A percentile compares a stretch with the other conserved stretches of the same genome.
phyloP scores from a whole-genome alignment of 768 basidiomycete genomes.

The Gymnopilus dilepis region DNA sequence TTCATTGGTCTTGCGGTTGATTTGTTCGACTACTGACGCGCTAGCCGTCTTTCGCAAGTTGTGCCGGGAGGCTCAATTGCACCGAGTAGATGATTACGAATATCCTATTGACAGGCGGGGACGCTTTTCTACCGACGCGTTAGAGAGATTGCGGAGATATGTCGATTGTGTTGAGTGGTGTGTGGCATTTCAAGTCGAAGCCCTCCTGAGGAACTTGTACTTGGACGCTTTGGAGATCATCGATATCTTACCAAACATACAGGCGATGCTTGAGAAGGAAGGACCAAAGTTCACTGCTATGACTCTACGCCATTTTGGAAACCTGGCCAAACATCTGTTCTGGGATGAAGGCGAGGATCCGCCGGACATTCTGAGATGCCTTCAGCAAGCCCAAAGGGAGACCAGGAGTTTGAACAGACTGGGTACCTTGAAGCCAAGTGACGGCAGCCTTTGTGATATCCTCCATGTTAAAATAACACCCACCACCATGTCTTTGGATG shows the following conservation, averaged over 20 bases:
- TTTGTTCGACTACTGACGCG: slow-evolving; percentile 42
- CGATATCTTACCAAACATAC: slow-evolving; percentile 41
- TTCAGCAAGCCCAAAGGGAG: slow-evolving; percentile 32
- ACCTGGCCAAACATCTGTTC: slow-evolving; percentile 29
- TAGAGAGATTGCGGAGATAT: slow-evolving; percentile 38
- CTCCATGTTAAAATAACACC: slow-evolving; percentile 53
- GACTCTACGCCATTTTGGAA: slow-evolving; percentile 47
- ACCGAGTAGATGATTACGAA: slow-evolving; percentile 37
- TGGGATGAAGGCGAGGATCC: slow-evolving; percentile 31
- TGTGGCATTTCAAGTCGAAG: slow-evolving; percentile 67
- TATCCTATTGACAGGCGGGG: slow-evolving; percentile 45
- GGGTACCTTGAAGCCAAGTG: slow-evolving; percentile 32
- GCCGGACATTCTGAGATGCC: slow-evolving; percentile 35
- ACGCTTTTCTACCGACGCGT: slow-evolving; percentile 47
- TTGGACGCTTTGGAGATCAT: slow-evolving; percentile 61
- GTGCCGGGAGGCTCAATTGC: slow-evolving; percentile 43
- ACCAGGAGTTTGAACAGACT: slow-evolving; percentile 28
- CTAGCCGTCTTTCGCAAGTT: slow-evolving; percentile 44
- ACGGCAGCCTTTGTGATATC: slow-evolving; percentile 38
- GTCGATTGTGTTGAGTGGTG: slow-evolving; percentile 46
- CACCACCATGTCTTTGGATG: slow-evolving; percentile 54
- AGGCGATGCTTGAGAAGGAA: slow-evolving; percentile 30
- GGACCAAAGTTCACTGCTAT: slow-evolving; percentile 42
- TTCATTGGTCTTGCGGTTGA: slow-evolving; percentile 56
- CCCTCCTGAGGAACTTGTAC: slow-evolving; percentile 40